Evolutionary conservation across 2,329 filamentous ascomycete genomes (phyloP).

Genomic region (Lachnellula arida): DNA sequence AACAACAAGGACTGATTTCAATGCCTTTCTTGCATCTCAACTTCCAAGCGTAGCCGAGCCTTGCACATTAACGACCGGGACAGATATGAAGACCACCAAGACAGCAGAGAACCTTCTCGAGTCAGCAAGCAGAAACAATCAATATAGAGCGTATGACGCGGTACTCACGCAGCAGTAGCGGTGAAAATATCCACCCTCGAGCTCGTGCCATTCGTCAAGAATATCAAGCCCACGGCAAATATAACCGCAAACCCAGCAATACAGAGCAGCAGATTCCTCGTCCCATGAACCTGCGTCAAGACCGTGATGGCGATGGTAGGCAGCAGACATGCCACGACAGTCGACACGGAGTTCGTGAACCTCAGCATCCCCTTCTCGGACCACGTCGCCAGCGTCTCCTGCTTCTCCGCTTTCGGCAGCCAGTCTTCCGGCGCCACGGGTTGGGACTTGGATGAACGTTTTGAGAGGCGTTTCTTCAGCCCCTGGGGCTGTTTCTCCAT

Average conservation of each 20-base stretch:
- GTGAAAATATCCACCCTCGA: slow-evolving; percentile 9
- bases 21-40: no score
- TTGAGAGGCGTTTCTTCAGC: not conserved
- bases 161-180: slow-evolving; percentile 10
- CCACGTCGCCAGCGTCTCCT: not conserved
- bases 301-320: slow-evolving; percentile 9
- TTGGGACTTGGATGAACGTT: not conserved
- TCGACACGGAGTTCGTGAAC: slow-evolving; percentile 6
- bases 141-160: not conserved
- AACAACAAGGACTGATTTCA: no score
- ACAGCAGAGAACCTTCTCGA: slow-evolving; percentile 1
- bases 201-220: not conserved
- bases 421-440: not conserved
- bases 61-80: not conserved
- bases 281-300: slow-evolving; percentile 1
- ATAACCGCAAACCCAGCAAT: slow-evolving; percentile 5
- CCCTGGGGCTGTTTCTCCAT: not conserved
- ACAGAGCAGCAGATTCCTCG: not conserved
- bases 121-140: not conserved
- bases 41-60: no score
- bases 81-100: slow-evolving; percentile 1
- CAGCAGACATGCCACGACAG: slow-evolving; percentile 7
- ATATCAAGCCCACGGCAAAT: slow-evolving; percentile 10
- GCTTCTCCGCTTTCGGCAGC: not conserved
- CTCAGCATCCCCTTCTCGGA: not conserved